Evolutionary conservation across 805 yeast genomes (phyloP).

Genomic region (Wickerhamiella domercqiae): DNA sequence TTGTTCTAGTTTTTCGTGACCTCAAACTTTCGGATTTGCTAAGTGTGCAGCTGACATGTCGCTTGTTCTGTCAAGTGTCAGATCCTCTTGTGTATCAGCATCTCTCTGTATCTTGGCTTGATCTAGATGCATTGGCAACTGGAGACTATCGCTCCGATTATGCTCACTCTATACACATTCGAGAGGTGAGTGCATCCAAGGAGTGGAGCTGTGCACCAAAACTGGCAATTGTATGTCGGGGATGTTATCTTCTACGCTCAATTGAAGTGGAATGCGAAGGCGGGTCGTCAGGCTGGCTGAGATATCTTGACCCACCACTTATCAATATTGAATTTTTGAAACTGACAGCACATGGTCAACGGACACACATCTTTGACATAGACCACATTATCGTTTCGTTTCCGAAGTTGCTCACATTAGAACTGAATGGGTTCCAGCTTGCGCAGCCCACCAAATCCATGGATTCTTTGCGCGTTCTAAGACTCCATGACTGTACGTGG

Average conservation of each 20-base stretch:
- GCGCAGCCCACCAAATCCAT: conserved; percentile 2
- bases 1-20: not conserved
- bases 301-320: conserved; percentile 10
- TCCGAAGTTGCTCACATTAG: conserved; percentile 4
- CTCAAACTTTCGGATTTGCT: not conserved
- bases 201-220: conserved; percentile 15
- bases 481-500: conserved; percentile 10
- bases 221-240: conserved; percentile 3
- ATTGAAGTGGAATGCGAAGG: conserved; percentile 5
- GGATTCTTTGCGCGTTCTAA: conserved; percentile 3
- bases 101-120: conserved; percentile 7
- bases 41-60: not conserved
- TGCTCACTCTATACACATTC: not conserved
- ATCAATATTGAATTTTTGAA: conserved; percentile 1
- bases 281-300: conserved; percentile 16
- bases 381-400: conserved; percentile 9
- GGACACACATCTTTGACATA: conserved; percentile 12
- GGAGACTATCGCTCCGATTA: not conserved
- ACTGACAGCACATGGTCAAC: conserved; percentile 1
- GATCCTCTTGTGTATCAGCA: not conserved
- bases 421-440: conserved; percentile 9
- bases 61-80: not conserved
- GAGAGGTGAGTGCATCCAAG: conserved; percentile 4
- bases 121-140: conserved; percentile 4
- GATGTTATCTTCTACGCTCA: not conserved